These are phyloP conservation scores for Phytophthora tubulina DNA, from an alignment of 352 stramenopile species.

Conservation along the genomic window DNA sequence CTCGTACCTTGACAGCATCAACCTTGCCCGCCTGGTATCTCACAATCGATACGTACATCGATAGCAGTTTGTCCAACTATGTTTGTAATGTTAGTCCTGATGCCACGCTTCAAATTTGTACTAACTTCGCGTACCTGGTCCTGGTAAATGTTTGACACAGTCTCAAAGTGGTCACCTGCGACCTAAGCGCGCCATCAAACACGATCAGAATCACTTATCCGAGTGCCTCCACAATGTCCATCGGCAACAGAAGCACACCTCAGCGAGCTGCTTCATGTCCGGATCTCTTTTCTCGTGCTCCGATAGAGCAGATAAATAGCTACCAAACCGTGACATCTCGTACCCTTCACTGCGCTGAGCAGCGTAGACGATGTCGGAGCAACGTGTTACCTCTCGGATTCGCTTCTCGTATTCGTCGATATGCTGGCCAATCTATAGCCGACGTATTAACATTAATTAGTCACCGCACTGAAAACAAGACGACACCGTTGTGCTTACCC, in stretches of 20 bases:
- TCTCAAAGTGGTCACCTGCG: conserved; percentile 86
- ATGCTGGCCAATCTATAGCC: conserved; percentile 80
- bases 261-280: conserved; percentile 78
- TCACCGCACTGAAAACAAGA: neutral
- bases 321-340: conserved; percentile 88
- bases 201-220: neutral
- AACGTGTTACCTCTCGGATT: conserved; percentile 84
- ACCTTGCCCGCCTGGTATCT: conserved; percentile 89
- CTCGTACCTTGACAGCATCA: conserved; percentile 83
- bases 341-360: conserved; percentile 85
- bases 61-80: conserved; percentile 84
- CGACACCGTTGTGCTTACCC: conserved; percentile 37
- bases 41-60: conserved; percentile 89
- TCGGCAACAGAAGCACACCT: conserved; percentile 41
- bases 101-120: neutral
- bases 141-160: conserved; percentile 88
- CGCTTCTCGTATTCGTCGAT: conserved; percentile 88
- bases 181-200: conserved; percentile 42
- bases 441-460: conserved; percentile 5
- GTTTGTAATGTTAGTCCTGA: conserved; percentile 5
- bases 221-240: neutral
- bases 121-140: conserved; percentile 62
- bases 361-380: conserved; percentile 85
- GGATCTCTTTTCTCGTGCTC: conserved; percentile 80
- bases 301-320: conserved; percentile 80